Evolutionary conservation across 164 flowering plant genomes (phyloP).

Genomic region (Protea cynaroides): DNA sequence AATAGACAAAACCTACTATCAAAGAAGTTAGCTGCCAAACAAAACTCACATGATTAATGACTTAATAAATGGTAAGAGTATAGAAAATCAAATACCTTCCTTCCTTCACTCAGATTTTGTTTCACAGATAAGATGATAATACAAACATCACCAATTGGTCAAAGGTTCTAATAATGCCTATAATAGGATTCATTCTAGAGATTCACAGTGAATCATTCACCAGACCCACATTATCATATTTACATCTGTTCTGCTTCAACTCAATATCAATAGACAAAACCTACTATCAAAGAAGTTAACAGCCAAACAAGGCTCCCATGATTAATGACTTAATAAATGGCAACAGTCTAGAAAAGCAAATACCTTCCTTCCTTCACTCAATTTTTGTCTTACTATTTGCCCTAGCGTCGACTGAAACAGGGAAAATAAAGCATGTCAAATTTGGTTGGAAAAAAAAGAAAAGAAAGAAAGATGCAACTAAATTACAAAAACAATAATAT

Average conservation of each 20-base stretch:
- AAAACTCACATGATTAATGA: not conserved
- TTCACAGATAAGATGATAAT: too few species aligned
- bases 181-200: too few species aligned
- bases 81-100: constrained; percentile 49
- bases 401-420: constrained; percentile 76
- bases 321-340: not conserved
- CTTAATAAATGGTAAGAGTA: not conserved
- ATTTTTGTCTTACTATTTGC: constrained; percentile 75
- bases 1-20: not conserved
- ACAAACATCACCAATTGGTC: too few species aligned
- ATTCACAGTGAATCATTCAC: too few species aligned
- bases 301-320: not conserved
- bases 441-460: constrained; percentile 7
- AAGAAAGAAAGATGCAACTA: constrained; percentile 2
- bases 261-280: not conserved
- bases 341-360: not conserved
- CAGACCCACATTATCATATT: not conserved
- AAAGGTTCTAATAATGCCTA: too few species aligned
- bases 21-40: not conserved
- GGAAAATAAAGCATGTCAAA: constrained; percentile 8
- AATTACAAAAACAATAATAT: not conserved
- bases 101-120: constrained; percentile 24
- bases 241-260: not conserved
- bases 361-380: constrained; percentile 93
- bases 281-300: not conserved